Base-by-base conservation (phyloP, 2,329 filamentous ascomycete genomes). In the Colletotrichum ledebouriae region DNA sequence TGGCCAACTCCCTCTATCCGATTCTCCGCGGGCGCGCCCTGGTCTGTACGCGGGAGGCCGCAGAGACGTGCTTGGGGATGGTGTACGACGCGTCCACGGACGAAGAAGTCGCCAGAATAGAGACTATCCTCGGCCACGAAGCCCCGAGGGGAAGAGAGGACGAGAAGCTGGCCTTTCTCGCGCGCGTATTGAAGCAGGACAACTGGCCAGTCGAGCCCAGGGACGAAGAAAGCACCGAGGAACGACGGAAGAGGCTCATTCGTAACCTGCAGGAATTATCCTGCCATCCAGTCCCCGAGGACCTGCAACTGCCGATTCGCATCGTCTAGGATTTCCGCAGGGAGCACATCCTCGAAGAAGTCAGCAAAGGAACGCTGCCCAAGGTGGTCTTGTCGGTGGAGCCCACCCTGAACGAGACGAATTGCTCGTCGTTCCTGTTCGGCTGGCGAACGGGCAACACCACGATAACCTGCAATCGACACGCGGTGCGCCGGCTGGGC, bases 381-480 rank as follows among this genome's bases (percentile, higher is more conserved):
- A 67, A 29, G 1, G 65, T 68, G 2, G 61, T 37, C 4, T 75
- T 80, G 3, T 77, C 77, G 1, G 73, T 78, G 5, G 77, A 78
- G 11, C 65, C 61, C 5, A 72, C 71, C 3, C 78, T 81, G 56
- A 78, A 76, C 67, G 76, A 75, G 64, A 75, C 78, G 17, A 80
- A 81, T 68, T 73, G 80, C 13, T 79, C 78, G 33, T 79, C 80
- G 15, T 80, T 79, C 70, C 73, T 81, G 74, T 77, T 80, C 13
- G 79, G 79, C 1, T 81, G 80, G 80, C 75, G 74, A 15, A 73
- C 71, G 2, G 74, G 74, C 7, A 33, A 76, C 3, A 73, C 74
- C 7, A 81, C 79, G 0, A 57, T 82, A 1, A 82, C 80, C 6
- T 81, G 79, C 11, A 82, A 82, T 49, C 65, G 65, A 1, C 65